A percentile compares a stretch with the other conserved stretches of the same genome.
Evolutionary conservation across 139 green algal genomes (phyloP).

Genomic region (Micractinium sp.): DNA sequence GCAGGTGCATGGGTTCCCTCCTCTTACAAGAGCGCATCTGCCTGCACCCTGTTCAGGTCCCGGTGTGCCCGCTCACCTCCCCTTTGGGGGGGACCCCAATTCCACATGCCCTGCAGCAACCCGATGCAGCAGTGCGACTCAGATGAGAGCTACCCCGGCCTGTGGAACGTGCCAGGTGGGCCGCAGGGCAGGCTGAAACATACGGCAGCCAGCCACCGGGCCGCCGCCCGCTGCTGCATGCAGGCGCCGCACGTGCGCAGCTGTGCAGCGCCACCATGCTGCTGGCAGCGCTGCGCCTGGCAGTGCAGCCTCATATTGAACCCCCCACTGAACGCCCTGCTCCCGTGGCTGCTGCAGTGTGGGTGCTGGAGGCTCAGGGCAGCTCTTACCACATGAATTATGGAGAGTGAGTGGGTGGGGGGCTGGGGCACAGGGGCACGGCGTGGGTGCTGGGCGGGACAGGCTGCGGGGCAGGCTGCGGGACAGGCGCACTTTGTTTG

Average conservation of each 20-base stretch:
- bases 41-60: not conserved
- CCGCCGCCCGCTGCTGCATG: not conserved
- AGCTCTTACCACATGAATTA: not conserved
- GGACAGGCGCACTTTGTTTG: too few species aligned
- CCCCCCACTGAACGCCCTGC: too few species aligned
- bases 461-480: too few species aligned
- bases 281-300: not conserved
- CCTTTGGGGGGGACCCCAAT: not conserved
- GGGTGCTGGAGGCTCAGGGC: not conserved
- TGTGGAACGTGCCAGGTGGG: slow-evolving; percentile 1
- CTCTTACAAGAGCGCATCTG: too few species aligned
- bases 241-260: not conserved
- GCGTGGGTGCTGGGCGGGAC: too few species aligned
- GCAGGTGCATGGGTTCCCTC: too few species aligned
- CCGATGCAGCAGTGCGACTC: not conserved
- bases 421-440: not conserved
- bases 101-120: not conserved
- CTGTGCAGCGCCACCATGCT: not conserved
- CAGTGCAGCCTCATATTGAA: not conserved
- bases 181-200: too few species aligned
- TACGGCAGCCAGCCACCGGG: not conserved
- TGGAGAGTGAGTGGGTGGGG: not conserved
- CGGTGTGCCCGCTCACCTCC: not conserved
- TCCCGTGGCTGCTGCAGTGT: not conserved
- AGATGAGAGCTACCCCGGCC: not conserved